Evolutionary conservation across 1,139 yeast species (phyloP).

Genomic region (Pichia sp.): DNA sequence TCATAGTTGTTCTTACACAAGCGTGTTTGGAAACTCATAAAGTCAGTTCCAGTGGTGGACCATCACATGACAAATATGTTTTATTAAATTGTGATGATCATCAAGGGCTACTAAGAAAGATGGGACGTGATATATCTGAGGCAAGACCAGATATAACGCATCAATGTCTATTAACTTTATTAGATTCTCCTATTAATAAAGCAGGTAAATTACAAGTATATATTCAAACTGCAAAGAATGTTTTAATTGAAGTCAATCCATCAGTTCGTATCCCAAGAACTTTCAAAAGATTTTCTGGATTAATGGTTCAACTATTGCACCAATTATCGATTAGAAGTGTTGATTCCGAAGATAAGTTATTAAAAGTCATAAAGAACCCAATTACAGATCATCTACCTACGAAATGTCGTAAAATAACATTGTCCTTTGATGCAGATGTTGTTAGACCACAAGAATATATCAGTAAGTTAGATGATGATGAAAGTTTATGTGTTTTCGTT

Average conservation of each 20-base stretch:
- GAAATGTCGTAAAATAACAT: slow-evolving; percentile 86
- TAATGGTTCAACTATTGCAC: slow-evolving; percentile 94
- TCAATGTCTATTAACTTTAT: slow-evolving; percentile 82
- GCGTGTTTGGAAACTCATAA: slow-evolving; percentile 95
- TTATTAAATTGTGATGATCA: slow-evolving; percentile 95
- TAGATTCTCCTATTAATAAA: slow-evolving; percentile 94
- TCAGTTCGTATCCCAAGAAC: slow-evolving; percentile 96
- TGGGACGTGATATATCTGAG: slow-evolving; percentile 96
- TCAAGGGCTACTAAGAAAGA: slow-evolving; percentile 87
- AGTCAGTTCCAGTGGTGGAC: slow-evolving; percentile 61
- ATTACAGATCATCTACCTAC: slow-evolving; percentile 95
- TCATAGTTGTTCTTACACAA: slow-evolving; percentile 86
- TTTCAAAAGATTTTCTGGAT: slow-evolving; percentile 92
- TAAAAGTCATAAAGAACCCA: slow-evolving; percentile 93
- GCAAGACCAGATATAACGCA: slow-evolving; percentile 98
- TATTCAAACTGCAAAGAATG: slow-evolving; percentile 92
- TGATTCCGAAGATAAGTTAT: slow-evolving; percentile 86
- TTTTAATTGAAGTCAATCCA: slow-evolving; percentile 90
- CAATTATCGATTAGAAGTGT: slow-evolving; percentile 89
- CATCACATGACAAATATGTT: slow-evolving; percentile 89
- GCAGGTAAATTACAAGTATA: slow-evolving; percentile 96
- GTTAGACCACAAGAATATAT: slow-evolving; percentile 86
- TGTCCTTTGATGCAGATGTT: slow-evolving; percentile 90
- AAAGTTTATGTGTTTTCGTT: slow-evolving; percentile 93
- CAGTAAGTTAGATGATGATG: slow-evolving; percentile 70